phyloP scores from a whole-genome alignment of 2,329 filamentous ascomycete genomes.

The Paradendryphiella salina region DNA sequence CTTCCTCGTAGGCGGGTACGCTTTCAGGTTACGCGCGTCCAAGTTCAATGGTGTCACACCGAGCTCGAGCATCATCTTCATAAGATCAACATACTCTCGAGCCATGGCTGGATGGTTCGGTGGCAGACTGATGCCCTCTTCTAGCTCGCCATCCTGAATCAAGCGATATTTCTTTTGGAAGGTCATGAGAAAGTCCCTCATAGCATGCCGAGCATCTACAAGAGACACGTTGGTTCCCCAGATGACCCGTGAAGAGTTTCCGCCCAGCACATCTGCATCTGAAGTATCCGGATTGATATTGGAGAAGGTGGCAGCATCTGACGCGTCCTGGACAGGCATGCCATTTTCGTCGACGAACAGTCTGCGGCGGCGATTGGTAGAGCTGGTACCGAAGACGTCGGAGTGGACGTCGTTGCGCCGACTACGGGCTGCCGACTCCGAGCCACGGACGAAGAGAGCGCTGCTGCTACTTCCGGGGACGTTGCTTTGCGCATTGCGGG shows the following conservation, averaged over 20 bases:
- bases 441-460: constrained; percentile 76
- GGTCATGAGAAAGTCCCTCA: constrained; percentile 90
- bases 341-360: constrained; percentile 68
- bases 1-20: constrained; percentile 90
- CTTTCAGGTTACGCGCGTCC: constrained; percentile 84
- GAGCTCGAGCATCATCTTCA: constrained; percentile 88
- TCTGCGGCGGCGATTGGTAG: constrained; percentile 56
- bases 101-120: constrained; percentile 71
- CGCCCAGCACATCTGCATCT: constrained; percentile 85
- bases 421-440: constrained; percentile 61
- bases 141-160: constrained; percentile 81
- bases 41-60: constrained; percentile 84
- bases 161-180: constrained; percentile 93
- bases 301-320: constrained; percentile 66
- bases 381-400: constrained; percentile 58
- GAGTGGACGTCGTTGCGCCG: constrained; percentile 87
- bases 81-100: constrained; percentile 80
- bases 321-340: constrained; percentile 58
- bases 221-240: constrained; percentile 98
- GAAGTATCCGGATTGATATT: constrained; percentile 81
- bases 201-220: constrained; percentile 80
- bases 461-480: constrained; percentile 82
- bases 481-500: constrained; percentile 62
- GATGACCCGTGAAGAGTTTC: constrained; percentile 78
- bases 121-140: constrained; percentile 68